Conservation (phyloP, 1,284 basidiomycete genomes). For the Sphagnurus paluster region DNA sequence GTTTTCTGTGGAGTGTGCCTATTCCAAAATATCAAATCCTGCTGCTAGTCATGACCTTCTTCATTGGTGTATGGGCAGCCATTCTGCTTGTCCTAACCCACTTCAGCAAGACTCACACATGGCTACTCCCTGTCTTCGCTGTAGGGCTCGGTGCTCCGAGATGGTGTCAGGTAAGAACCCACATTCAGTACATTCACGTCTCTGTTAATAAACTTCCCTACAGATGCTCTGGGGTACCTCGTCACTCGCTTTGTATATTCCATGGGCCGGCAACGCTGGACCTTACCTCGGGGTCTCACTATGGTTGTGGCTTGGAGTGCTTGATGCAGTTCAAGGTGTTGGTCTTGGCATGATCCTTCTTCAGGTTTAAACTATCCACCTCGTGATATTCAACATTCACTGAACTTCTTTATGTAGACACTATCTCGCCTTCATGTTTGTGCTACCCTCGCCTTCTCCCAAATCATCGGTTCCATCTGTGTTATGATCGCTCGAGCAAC, state of each 20-base stretch:
- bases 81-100: constrained; percentile 77
- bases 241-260: constrained; percentile 85
- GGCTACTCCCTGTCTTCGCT: constrained; percentile 90
- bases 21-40: constrained; percentile 84
- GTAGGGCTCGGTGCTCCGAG: constrained; percentile 89
- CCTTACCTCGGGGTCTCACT: constrained; percentile 86
- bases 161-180: constrained; percentile 80
- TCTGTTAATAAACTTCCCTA: constrained; percentile 7
- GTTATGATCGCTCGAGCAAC: constrained; percentile 86
- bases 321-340: constrained; percentile 91
- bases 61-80: constrained; percentile 81
- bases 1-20: constrained; percentile 85
- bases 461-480: constrained; percentile 79
- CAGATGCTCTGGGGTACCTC: constrained; percentile 88
- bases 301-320: constrained; percentile 93
- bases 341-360: constrained; percentile 93
- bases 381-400: background rate
- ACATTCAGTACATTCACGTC: background rate
- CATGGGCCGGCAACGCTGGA: constrained; percentile 83
- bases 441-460: constrained; percentile 86
- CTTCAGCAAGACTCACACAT: constrained; percentile 91
- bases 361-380: constrained; percentile 48
- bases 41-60: constrained; percentile 80
- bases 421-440: constrained; percentile 91
- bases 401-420: constrained; percentile 47